Percentiles rank a stretch among this genome's conserved stretches.
These are phyloP conservation scores for Pachyrhizus erosus DNA, from an alignment of 306 rosid genomes.

Conservation along the genomic window DNA sequence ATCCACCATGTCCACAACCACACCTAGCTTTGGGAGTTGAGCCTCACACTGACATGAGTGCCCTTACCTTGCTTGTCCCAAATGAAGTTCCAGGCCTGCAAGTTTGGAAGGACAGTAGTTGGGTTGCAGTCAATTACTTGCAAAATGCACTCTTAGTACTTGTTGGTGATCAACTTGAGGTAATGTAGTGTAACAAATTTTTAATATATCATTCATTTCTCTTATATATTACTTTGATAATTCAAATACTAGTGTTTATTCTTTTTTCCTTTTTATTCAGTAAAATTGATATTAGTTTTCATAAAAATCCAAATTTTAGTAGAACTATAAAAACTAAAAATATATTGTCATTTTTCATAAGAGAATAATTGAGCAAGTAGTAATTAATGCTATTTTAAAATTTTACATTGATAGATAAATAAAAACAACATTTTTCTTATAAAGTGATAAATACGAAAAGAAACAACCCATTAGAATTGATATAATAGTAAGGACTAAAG, in stretches of 20 bases:
- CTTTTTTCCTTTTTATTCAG: not conserved
- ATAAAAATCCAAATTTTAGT: too few species aligned
- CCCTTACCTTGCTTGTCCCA: constrained; percentile 61
- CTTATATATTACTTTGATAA: not conserved
- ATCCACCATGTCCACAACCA: constrained; percentile 82
- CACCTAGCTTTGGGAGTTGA: constrained; percentile 74
- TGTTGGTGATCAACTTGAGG: constrained; percentile 77
- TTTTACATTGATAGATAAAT: not conserved
- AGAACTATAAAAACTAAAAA: too few species aligned
- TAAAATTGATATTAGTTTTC: too few species aligned
- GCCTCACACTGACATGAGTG: constrained; percentile 83
- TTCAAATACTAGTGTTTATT: not conserved
- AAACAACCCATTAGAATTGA: too few species aligned
- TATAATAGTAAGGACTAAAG: too few species aligned
- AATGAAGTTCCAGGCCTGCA: constrained; percentile 72
- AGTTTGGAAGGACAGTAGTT: constrained; percentile 54
- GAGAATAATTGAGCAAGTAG: not conserved
- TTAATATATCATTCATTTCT: too few species aligned
- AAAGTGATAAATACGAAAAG: not conserved
- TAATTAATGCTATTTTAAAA: not conserved
- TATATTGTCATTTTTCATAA: too few species aligned
- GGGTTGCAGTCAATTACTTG: constrained; percentile 62
- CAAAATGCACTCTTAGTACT: constrained; percentile 58
- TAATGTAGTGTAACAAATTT: not conserved
- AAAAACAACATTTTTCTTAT: not conserved